Evolutionary conservation across 2,329 filamentous ascomycete genomes (phyloP).

Genomic region (Coniochaeta hoffmannii): DNA sequence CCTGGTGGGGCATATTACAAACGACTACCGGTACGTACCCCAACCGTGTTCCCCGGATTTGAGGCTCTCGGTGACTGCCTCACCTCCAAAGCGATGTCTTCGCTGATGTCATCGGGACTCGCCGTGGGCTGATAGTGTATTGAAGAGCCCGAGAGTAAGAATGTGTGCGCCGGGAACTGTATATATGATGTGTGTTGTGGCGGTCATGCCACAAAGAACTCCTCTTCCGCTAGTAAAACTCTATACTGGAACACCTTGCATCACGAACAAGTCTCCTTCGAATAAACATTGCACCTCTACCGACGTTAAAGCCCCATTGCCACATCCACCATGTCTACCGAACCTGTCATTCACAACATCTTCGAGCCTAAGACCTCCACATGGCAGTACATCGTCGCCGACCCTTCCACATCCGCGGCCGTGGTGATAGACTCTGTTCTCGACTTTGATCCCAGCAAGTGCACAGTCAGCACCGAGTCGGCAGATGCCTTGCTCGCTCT

Average conservation of each 20-base stretch:
- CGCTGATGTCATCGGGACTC: neutral
- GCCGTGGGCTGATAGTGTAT: too few relatives aligned
- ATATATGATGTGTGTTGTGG: too few relatives aligned
- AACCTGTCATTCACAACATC: constrained; percentile 24
- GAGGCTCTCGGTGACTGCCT: neutral
- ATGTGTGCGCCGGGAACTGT: too few relatives aligned
- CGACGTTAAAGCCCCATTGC: neutral
- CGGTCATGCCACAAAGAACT: too few relatives aligned
- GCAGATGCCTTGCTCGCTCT: constrained; percentile 40
- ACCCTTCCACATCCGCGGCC: constrained; percentile 34
- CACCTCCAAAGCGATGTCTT: neutral
- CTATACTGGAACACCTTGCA: too few relatives aligned
- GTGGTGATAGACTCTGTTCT: constrained; percentile 53
- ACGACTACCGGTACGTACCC: too few relatives aligned
- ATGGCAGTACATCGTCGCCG: constrained; percentile 51
- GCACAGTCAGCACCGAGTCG: constrained; percentile 34
- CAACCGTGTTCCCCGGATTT: neutral
- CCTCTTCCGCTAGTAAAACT: too few relatives aligned
- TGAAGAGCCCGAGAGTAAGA: too few relatives aligned
- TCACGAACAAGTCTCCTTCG: too few relatives aligned
- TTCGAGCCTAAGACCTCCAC: constrained; percentile 33
- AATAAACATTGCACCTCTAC: neutral
- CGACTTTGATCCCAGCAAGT: constrained; percentile 36
- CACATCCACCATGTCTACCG: constrained; percentile 1
- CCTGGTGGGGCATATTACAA: too few relatives aligned